Evolutionary conservation across 164 flowering plant genomes (phyloP), one percentile per base, ranked within the genome.

Genomic region (Hamamelis virginiana): DNA sequence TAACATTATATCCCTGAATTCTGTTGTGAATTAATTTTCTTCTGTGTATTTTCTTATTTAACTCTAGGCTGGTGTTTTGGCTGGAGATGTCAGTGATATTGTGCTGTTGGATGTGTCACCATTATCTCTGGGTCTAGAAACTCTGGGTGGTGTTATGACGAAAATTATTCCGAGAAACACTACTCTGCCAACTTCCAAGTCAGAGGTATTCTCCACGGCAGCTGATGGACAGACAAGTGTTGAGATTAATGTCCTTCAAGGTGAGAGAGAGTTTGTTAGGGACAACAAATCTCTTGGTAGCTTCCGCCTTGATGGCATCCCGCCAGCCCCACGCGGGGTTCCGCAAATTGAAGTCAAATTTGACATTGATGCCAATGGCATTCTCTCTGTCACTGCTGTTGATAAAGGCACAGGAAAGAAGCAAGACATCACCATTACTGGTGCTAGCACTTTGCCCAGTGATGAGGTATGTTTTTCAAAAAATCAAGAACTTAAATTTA

Each of bases 141-240:
- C 93, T 6, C 75, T 89, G 70, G 93, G 93, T 66, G 93, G 93
- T 62, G 91, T 89, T 0, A 89, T 89, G 93, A 87, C 88, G 4
- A 85, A 85, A 69, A 83, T 85, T 62, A 85, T 85, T 44, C 89
- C 90, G 8, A 82, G 94, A 62, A 89, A 89, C 75, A 89, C 94
- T 0, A 89, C 91, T 15, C 64, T 89, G 28, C 94, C 94, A 0
- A 87, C 94, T 16, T 89, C 94, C 60, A 89, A 89, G 66, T 89
- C 91, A 16, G 94, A 89, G 75, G 94, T 89, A 2, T 89, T 89
- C 77, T 89, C 94, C 8, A 89, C 94, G 2, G 91, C 91, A 11
- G 94, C 91, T 19, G 94, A 89, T 79, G 89, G 90, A 14, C 94
- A 89, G 76, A 87, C 94, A 1, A 89, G 91, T 76, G 91, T 89